Conservation (phyloP, 164 flowering plant genomes). For the Nelumbo lutea region DNA sequence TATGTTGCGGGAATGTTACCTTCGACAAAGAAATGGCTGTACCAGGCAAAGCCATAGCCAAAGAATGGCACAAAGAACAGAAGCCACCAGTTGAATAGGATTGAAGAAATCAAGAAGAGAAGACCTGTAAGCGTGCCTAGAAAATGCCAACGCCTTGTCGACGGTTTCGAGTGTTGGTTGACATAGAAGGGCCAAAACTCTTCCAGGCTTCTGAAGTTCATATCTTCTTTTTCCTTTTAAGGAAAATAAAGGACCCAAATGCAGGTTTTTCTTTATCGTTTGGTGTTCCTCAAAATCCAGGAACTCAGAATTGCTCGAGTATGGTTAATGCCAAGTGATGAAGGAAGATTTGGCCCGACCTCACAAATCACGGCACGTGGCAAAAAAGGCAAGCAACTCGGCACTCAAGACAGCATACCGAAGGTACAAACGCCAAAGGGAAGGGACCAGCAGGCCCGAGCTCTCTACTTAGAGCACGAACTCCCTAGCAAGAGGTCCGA, state of each 20-base stretch:
- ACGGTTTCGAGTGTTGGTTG: conserved; percentile 81
- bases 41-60: conserved; percentile 93
- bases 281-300: no score
- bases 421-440: no score
- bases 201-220: conserved; percentile 85
- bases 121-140: conserved; percentile 54
- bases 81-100: conserved; percentile 67
- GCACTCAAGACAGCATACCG: no score
- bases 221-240: conserved; percentile 10
- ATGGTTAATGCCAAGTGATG: no score
- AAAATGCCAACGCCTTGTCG: conserved; percentile 93
- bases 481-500: no score
- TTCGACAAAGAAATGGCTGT: conserved; percentile 91
- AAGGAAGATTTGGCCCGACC: no score
- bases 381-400: no score
- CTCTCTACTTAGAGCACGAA: no score
- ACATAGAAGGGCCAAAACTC: conserved; percentile 92
- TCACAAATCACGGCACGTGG: no score
- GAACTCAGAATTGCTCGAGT: no score
- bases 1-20: conserved; percentile 78
- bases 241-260: not conserved
- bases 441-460: no score
- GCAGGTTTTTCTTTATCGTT: no score
- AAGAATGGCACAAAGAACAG: conserved; percentile 51
- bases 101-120: conserved; percentile 35